Evolutionary conservation across 345 rosid genomes (phyloP).

Genomic region (Pistacia integerrima): DNA sequence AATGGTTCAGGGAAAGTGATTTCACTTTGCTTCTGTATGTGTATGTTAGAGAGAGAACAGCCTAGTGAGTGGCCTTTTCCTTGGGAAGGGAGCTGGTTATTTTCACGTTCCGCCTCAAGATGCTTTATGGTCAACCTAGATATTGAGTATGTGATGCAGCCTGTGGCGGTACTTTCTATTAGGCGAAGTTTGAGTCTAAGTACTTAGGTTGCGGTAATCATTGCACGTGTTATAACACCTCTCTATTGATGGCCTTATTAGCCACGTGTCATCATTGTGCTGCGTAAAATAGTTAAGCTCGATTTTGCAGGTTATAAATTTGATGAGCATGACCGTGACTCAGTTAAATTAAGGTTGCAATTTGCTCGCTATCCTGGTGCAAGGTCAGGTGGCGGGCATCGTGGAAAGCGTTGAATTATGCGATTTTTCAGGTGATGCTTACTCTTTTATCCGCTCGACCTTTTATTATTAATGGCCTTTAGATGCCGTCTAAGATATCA

Average conservation of each 20-base stretch:
- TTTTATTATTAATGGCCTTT: constrained; percentile 31
- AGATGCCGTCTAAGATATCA: constrained; percentile 32
- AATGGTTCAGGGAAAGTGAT: neutral
- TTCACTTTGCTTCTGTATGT: neutral
- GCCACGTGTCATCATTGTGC: constrained; percentile 31
- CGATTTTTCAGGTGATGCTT: constrained; percentile 42
- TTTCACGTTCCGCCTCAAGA: constrained; percentile 1
- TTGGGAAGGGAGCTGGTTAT: constrained; percentile 8
- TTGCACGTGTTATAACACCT: constrained; percentile 22
- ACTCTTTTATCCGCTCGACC: constrained; percentile 30
- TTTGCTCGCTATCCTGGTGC: constrained; percentile 84
- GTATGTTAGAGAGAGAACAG: constrained; percentile 7
- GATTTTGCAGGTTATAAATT: constrained; percentile 77
- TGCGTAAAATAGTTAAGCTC: constrained; percentile 49
- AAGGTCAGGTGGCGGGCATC: constrained; percentile 72
- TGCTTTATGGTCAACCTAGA: constrained; percentile 6
- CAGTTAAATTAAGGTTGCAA: constrained; percentile 63
- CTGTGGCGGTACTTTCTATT: constrained; percentile 15
- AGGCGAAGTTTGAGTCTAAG: constrained; percentile 16
- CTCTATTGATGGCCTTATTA: constrained; percentile 29
- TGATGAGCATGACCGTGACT: constrained; percentile 70
- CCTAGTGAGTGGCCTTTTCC: constrained; percentile 10
- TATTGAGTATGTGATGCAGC: neutral
- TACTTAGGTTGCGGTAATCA: constrained; percentile 22
- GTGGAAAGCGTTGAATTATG: constrained; percentile 58